A percentile compares a stretch with the other conserved stretches of the same genome.
phyloP scores from a whole-genome alignment of 2,329 filamentous ascomycete genomes.

The Beauveria varroae region DNA sequence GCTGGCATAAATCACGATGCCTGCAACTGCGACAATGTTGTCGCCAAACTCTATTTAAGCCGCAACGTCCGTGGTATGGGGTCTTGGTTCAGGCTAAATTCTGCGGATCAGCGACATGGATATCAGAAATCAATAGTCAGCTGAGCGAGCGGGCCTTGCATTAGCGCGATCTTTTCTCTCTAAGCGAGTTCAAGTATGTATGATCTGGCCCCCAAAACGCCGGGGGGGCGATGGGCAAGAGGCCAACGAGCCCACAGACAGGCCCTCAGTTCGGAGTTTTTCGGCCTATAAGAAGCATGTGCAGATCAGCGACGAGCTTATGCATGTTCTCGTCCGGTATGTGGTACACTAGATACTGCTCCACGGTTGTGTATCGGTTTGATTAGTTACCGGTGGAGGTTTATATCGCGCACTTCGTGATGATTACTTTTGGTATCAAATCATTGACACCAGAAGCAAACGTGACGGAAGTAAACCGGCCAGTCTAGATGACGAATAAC shows the following conservation, averaged over 20 bases:
- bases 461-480: not conserved
- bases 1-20: not conserved
- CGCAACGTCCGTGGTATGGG: not conserved
- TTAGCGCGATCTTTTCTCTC: not conserved
- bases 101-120: not conserved
- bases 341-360: not conserved
- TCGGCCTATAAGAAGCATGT: not conserved
- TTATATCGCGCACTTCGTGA: not conserved
- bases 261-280: not conserved
- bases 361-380: not conserved
- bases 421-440: not conserved
- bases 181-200: not conserved
- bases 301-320: not conserved
- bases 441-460: not conserved
- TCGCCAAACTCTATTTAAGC: not conserved
- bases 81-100: not conserved
- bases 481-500: not conserved
- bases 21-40: not conserved
- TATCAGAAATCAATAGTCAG: not conserved
- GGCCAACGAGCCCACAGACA: not conserved
- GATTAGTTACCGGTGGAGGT: not conserved
- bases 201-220: not conserved
- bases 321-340: not conserved
- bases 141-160: not conserved
- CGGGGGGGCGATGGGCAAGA: not conserved